Evolutionary conservation across 2,329 filamentous ascomycete genomes (phyloP), one percentile per base, ranked within the genome.

Genomic region (Neonectria hederae): DNA sequence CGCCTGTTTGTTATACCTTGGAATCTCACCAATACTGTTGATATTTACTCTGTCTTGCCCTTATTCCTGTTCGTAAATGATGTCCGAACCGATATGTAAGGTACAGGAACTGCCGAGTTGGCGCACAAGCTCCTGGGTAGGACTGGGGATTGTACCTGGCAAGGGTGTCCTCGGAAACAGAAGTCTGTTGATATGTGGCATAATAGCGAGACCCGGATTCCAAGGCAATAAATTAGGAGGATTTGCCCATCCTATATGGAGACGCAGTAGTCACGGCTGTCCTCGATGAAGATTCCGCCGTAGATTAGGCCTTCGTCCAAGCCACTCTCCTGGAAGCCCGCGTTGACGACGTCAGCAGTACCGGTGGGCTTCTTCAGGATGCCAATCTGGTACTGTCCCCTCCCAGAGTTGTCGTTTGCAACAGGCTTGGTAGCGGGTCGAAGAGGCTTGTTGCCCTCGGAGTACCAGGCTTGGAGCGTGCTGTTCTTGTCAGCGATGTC

Each of bases 371-470:
- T 89, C 83, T 90, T 90, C 63, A 90, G 78, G 1, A 89, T 73
- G 38, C 88, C 88, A 55, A 90, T 83, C 73, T 90, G 88, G 75
- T 83, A 89, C 74, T 89, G 86, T 22, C 88, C 88, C 59, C 84
- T 82, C 5, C 87, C 87, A 43, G 81, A 80, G 59, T 88, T 79
- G 68, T 88, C 81, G 68, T 87, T 86, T 43, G 76, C 22, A 0
- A 84, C 70, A 0, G 82, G 76, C 19, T 78, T 75, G 1, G 82
- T 86, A n/a, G 84, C 83, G 1, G 78, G 73, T 32, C 80, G 76
- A 30, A 90, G 83, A 0, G 82, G 74, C 2, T 75, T 72, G 30
- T 73, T 73, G 46, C 81, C 83, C 19, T 78, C 76, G 2, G 87
- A 89, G 78, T 88, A 89, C 76, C 84, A 87, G 48, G 88, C 82